A percentile compares a stretch with the other conserved stretches of the same genome.
phyloP scores from a whole-genome alignment of 805 yeast genomes.

The Suhomyces sp. region DNA sequence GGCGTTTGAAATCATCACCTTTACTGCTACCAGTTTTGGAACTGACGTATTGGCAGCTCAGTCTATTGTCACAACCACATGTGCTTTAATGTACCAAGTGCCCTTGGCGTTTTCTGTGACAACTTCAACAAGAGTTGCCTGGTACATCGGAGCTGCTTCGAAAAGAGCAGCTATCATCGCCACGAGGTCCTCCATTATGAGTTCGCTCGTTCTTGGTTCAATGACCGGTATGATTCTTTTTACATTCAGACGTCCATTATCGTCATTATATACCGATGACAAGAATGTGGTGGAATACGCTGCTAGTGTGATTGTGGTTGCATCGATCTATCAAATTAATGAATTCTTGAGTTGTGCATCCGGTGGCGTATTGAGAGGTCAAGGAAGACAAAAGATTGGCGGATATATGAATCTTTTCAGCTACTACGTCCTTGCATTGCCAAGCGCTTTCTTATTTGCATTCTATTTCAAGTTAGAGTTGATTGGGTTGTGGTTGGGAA shows the following conservation, averaged over 20 bases:
- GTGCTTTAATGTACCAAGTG: conserved; percentile 65
- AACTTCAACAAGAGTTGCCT: conserved; percentile 72
- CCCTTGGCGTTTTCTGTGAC: conserved; percentile 78
- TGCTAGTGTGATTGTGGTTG: conserved; percentile 41
- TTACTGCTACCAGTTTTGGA: conserved; percentile 67
- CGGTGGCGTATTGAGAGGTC: conserved; percentile 57
- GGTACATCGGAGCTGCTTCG: conserved; percentile 66
- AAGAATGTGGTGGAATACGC: conserved; percentile 34
- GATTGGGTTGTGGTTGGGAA: conserved; percentile 49
- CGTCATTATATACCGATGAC: conserved; percentile 43
- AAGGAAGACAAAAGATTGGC: conserved; percentile 56
- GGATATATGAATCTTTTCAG: conserved; percentile 48
- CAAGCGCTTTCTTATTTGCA: conserved; percentile 44
- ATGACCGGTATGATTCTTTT: conserved; percentile 39
- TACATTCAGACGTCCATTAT: conserved; percentile 34
- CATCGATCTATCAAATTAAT: conserved; percentile 50
- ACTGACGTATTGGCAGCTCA: conserved; percentile 68
- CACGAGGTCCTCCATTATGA: conserved; percentile 32
- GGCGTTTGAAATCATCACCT: conserved; percentile 72
- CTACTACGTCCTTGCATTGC: conserved; percentile 50
- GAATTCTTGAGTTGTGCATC: conserved; percentile 49
- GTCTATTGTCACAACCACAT: conserved; percentile 65
- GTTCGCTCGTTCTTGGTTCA: conserved; percentile 32
- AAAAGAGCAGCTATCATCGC: conserved; percentile 37
- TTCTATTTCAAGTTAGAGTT: conserved; percentile 38